A percentile compares a stretch with the other conserved stretches of the same genome.
These are phyloP conservation scores for Przewalskia tangutica DNA, from an alignment of 257 asterid species.

Conservation along the genomic window DNA sequence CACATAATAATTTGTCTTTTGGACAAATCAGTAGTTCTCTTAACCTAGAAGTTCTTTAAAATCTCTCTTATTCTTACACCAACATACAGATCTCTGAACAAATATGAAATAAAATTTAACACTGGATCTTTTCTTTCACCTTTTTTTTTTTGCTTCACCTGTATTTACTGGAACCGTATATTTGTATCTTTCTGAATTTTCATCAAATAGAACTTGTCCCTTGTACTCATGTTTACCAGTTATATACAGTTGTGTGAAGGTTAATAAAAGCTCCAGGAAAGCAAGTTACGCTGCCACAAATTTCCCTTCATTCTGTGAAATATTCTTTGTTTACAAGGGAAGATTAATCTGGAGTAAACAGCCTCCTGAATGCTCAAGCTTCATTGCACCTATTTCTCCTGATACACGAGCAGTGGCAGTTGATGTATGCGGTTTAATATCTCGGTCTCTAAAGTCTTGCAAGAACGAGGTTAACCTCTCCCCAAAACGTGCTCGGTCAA, in stretches of 20 bases:
- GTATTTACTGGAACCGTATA: not conserved
- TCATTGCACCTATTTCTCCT: constrained; percentile 7
- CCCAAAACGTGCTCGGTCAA: constrained; percentile 12
- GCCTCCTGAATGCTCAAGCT: constrained; percentile 26
- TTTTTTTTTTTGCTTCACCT: not conserved
- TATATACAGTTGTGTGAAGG: constrained; percentile 46
- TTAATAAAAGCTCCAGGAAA: constrained; percentile 53
- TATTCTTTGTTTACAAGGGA: constrained; percentile 67
- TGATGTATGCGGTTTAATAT: constrained; percentile 18
- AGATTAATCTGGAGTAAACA: constrained; percentile 61
- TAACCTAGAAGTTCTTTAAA: not conserved
- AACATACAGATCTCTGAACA: not conserved
- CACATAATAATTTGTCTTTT: not conserved
- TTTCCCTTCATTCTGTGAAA: constrained; percentile 65
- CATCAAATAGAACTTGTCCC: not conserved
- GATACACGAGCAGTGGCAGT: constrained; percentile 19
- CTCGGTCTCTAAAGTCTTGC: constrained; percentile 21
- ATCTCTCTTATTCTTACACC: not conserved
- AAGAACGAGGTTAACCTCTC: constrained; percentile 18
- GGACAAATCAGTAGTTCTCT: not conserved
- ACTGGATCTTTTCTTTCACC: not conserved
- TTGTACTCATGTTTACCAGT: constrained; percentile 6
- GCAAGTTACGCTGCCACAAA: constrained; percentile 51
- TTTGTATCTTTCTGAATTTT: not conserved
- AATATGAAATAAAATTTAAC: not conserved